Conservation (phyloP, 169 alveolate genomes). For the Plasmodium inui region DNA sequence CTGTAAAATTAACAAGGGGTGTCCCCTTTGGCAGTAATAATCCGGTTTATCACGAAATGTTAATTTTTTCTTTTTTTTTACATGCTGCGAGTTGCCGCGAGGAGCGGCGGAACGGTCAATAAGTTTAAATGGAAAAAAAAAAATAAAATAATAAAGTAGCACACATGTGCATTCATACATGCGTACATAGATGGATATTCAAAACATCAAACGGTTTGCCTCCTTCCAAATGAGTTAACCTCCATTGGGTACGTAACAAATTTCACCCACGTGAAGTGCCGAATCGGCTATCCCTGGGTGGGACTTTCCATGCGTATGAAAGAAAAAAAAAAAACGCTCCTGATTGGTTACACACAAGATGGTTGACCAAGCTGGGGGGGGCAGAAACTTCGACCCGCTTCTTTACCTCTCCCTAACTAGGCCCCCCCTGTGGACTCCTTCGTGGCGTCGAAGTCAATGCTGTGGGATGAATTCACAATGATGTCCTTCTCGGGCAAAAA, state of each 20-base stretch:
- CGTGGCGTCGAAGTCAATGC: neutral
- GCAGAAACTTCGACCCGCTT: neutral
- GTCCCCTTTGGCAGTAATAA: neutral
- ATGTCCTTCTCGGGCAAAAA: conserved; percentile 83
- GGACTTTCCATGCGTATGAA: neutral
- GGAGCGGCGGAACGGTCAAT: neutral
- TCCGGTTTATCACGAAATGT: neutral
- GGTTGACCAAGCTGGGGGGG: neutral
- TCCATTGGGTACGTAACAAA: neutral
- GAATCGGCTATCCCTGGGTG: neutral
- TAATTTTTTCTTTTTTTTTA: no score
- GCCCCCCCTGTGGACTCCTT: neutral
- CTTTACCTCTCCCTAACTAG: neutral
- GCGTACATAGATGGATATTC: neutral
- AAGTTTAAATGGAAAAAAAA: neutral
- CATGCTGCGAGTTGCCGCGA: neutral
- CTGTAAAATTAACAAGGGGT: neutral
- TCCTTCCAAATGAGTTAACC: neutral
- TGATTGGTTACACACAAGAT: neutral
- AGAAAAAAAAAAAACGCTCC: neutral
- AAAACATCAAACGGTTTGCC: neutral
- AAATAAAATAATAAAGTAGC: neutral
- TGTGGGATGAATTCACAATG: conserved; percentile 47
- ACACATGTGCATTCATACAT: neutral
- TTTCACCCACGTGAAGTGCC: neutral